Base-by-base conservation (phyloP, 768 basidiomycete species). In the Naematelia encephala region DNA sequence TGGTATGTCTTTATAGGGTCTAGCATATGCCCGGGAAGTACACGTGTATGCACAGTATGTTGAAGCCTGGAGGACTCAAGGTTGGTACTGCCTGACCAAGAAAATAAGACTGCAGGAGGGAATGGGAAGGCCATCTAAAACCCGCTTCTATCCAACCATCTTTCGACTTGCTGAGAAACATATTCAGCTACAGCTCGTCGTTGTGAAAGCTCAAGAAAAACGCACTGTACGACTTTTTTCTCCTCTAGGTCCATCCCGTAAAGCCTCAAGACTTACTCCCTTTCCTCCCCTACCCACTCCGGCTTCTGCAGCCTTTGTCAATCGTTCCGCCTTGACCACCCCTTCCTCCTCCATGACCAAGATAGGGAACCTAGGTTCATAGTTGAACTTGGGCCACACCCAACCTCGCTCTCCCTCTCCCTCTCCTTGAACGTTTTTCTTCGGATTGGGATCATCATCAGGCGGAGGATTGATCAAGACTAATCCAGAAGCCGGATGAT, bases 401-500 rank as follows among this genome's bases (percentile, higher is more conserved):
- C 57, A 63, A 4, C 19, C 39, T 25, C 25, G 25, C 27, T 29
- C 30, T n/a, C n/a, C n/a, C n/a, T n/a, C n/a, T n/a, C n/a, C n/a
- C n/a, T n/a, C n/a, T 29, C 44, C 14, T 48, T 28, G 5, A 2
- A 8, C 4, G 23, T 21, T 57, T 10, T 42, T 23, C 29, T 30
- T 29, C 19, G 5, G 29, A 34, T 56, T 42, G 11, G 16, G 23
- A 5, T 2, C 61, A 16, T 55, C 43, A 29, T 80, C 78, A 10
- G 78, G 49, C 1, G 84, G 84, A 8, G 84, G 84, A 22, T 82
- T 82, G 28, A 86, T 80, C n/a, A 88, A 79, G 57, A 86, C 80
- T 50, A 88, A 78, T 0, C 82, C 87, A 3, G 81, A 79, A 4
- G 84, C 84, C 1, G 87, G 85, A 64, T 87, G 77, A 21, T 85